Evolutionary conservation across 31 red algal species (phyloP).

Genomic region (Asparagopsis taxiformis): DNA sequence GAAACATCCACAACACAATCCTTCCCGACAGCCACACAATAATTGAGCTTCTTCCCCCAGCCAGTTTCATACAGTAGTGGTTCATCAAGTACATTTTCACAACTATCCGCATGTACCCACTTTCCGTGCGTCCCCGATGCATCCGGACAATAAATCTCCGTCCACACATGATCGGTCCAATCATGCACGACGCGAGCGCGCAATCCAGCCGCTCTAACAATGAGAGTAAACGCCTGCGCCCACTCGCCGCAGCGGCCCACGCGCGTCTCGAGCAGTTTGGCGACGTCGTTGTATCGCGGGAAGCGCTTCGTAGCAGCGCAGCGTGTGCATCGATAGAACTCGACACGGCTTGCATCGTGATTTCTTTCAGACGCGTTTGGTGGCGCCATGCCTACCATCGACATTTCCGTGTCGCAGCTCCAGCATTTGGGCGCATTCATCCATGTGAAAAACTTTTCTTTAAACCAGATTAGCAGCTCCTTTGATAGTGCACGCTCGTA

Average conservation of each 20-base stretch:
- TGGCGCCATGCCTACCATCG: slow-evolving; percentile 14
- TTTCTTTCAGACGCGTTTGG: slow-evolving; percentile 29
- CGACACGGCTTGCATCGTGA: slow-evolving; percentile 39
- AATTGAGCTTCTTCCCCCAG: slow-evolving; percentile 84
- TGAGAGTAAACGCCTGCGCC: slow-evolving; percentile 85
- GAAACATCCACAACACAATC: slow-evolving; percentile 69
- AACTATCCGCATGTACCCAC: slow-evolving; percentile 89
- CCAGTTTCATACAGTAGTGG: slow-evolving; percentile 86
- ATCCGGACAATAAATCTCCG: slow-evolving; percentile 62
- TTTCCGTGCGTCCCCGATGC: slow-evolving; percentile 4
- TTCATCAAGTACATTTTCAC: slow-evolving; percentile 75
- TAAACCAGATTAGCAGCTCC: slow-evolving; percentile 80
- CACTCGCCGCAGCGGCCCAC: slow-evolving; percentile 90
- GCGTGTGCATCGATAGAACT: slow-evolving; percentile 53
- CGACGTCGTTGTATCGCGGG: slow-evolving; percentile 67
- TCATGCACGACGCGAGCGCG: slow-evolving; percentile 72
- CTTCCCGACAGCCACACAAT: slow-evolving; percentile 64
- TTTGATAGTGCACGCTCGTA: slow-evolving; percentile 38
- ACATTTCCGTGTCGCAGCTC: slow-evolving; percentile 40
- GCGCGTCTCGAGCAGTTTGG: slow-evolving; percentile 66
- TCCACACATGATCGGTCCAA: slow-evolving; percentile 95
- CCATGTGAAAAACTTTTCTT: slow-evolving; percentile 75
- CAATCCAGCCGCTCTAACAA: slow-evolving; percentile 48
- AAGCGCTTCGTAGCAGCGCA: slow-evolving; percentile 69
- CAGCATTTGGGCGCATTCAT: slow-evolving; percentile 63